phyloP scores from a whole-genome alignment of 1,284 basidiomycete genomes.

The Pisolithus thermaeus region DNA sequence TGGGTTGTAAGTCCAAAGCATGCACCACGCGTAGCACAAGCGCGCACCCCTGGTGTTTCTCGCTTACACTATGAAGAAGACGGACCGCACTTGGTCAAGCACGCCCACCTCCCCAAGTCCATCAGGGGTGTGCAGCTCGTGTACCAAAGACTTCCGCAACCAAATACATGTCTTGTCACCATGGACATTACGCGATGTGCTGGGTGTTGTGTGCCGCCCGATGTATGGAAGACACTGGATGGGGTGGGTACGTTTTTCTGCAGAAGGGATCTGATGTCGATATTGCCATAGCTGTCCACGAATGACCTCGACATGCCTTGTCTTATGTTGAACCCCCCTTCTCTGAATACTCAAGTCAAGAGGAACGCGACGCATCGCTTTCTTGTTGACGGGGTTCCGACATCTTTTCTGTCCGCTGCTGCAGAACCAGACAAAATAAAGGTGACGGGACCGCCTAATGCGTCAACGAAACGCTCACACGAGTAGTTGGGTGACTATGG shows the following conservation, averaged over 20 bases:
- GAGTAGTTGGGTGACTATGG: background rate
- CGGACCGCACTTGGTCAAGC: background rate
- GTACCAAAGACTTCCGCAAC: background rate
- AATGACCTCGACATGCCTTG: background rate
- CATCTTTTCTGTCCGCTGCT: background rate
- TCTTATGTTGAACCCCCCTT: background rate
- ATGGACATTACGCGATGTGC: background rate
- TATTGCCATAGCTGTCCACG: background rate
- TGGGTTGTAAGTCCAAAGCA: background rate
- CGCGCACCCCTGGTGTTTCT: background rate
- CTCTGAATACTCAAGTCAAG: background rate
- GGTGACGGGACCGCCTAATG: background rate
- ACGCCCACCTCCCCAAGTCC: background rate
- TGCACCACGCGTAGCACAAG: background rate
- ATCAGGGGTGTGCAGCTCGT: background rate
- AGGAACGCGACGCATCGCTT: background rate
- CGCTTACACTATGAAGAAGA: background rate
- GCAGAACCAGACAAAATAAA: background rate
- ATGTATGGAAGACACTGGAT: background rate
- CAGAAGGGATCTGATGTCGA: background rate
- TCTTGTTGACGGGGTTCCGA: background rate
- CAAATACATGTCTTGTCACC: background rate
- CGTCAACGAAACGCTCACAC: background rate
- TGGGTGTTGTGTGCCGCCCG: background rate
- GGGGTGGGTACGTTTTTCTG: background rate